Evolutionary conservation across 75 land plant genomes (phyloP).

Genomic region (Sequoia sempervirens): DNA sequence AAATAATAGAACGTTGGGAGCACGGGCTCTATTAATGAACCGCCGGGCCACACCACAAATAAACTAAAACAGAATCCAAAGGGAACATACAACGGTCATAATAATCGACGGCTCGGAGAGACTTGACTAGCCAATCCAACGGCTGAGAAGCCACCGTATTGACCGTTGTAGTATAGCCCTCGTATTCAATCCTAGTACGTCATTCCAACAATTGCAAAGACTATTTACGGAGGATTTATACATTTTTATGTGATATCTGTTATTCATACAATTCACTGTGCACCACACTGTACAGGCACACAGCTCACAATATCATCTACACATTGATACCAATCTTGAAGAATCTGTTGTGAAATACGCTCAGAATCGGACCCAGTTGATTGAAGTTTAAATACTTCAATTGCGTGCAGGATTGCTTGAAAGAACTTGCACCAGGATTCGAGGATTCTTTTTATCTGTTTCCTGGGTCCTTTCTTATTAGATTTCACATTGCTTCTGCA

Average conservation of each 20-base stretch:
- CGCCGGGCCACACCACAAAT: too few relatives aligned
- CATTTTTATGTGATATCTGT: neutral
- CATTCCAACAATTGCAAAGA: neutral
- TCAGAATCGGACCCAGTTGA: neutral
- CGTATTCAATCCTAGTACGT: neutral
- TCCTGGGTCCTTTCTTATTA: neutral
- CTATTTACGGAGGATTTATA: neutral
- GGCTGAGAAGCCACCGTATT: neutral
- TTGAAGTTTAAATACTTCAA: neutral
- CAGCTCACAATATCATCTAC: neutral
- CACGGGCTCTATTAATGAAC: too few relatives aligned
- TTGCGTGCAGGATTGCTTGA: neutral
- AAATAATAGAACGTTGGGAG: too few relatives aligned
- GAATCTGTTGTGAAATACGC: neutral
- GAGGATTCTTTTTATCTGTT: neutral
- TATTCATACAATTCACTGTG: neutral
- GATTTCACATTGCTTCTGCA: neutral
- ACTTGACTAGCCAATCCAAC: neutral
- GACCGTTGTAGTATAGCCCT: conserved; percentile 1
- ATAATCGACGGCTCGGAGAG: neutral
- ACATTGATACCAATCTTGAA: neutral
- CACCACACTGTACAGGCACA: neutral
- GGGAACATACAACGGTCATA: neutral
- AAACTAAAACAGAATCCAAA: neutral
- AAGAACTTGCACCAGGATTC: neutral